phyloP scores from a whole-genome alignment of 306 rosid species.

The Calophaca sinica region DNA sequence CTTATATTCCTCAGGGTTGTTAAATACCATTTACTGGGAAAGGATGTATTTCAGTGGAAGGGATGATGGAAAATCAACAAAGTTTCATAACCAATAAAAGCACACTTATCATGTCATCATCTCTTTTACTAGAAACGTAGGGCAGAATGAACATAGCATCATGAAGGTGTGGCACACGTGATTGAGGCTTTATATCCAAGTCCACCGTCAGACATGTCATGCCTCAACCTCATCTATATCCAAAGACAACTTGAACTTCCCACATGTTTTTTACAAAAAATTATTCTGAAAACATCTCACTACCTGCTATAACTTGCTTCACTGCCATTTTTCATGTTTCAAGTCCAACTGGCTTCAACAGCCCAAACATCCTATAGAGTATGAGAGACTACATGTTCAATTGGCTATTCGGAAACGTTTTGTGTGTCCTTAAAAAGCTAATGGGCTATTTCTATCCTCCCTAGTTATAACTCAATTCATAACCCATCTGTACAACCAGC shows the following conservation, averaged over 20 bases:
- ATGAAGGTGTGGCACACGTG: neutral
- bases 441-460: neutral
- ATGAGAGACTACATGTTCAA: neutral
- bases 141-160: constrained; percentile 12
- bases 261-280: neutral
- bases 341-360: neutral
- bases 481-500: neutral
- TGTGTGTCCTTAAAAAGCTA: neutral
- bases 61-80: neutral
- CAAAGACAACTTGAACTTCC: neutral
- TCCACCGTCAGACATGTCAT: neutral
- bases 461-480: neutral
- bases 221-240: neutral
- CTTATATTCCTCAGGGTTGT: constrained; percentile 7
- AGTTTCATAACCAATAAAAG: neutral
- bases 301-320: neutral
- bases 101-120: too few relatives aligned
- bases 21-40: neutral
- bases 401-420: neutral
- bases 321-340: constrained; percentile 2
- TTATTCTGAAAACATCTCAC: neutral
- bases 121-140: too few relatives aligned
- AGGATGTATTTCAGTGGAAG: neutral
- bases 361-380: neutral
- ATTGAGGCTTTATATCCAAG: constrained; percentile 7